A percentile compares a stretch with the other conserved stretches of the same genome.
These are phyloP conservation scores for Furcasterigmium furcatum DNA, from an alignment of 2,329 filamentous ascomycete species.

Conservation along the genomic window DNA sequence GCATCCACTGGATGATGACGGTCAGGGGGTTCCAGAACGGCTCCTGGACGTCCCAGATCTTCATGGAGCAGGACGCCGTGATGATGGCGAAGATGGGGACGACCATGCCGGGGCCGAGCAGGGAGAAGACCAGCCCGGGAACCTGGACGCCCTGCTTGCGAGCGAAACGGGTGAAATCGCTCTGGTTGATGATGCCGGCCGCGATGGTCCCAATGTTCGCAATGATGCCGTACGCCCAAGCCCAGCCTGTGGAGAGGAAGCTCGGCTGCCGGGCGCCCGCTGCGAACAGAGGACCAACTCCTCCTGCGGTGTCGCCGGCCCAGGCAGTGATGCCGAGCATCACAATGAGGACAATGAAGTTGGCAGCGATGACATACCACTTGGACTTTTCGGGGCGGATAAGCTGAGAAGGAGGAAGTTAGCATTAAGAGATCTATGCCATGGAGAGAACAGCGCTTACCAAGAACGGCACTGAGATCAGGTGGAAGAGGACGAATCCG, in stretches of 20 bases:
- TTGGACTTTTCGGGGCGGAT: slow-evolving; percentile 48
- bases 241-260: slow-evolving; percentile 17
- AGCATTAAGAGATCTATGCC: not conserved
- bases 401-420: slow-evolving; percentile 12
- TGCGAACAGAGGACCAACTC: slow-evolving; percentile 39
- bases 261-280: slow-evolving; percentile 14
- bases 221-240: slow-evolving; percentile 25
- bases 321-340: slow-evolving; percentile 48
- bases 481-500: slow-evolving; percentile 49
- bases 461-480: slow-evolving; percentile 43
- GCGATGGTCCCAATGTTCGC: slow-evolving; percentile 21
- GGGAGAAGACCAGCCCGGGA: slow-evolving; percentile 18
- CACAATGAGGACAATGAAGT: slow-evolving; percentile 36
- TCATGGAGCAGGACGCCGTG: slow-evolving; percentile 20
- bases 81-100: slow-evolving; percentile 19
- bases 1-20: slow-evolving; percentile 21
- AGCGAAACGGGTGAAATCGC: slow-evolving; percentile 23
- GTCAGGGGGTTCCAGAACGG: slow-evolving; percentile 20
- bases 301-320: slow-evolving; percentile 37
- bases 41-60: slow-evolving; percentile 17
- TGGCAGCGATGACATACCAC: slow-evolving; percentile 39
- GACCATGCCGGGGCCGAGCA: slow-evolving; percentile 22
- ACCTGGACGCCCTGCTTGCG: slow-evolving; percentile 16
- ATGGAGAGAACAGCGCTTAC: slow-evolving; percentile 11
- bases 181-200: slow-evolving; percentile 23